Conservation (phyloP, 441 rosid species). For the Erodium moschatum region DNA sequence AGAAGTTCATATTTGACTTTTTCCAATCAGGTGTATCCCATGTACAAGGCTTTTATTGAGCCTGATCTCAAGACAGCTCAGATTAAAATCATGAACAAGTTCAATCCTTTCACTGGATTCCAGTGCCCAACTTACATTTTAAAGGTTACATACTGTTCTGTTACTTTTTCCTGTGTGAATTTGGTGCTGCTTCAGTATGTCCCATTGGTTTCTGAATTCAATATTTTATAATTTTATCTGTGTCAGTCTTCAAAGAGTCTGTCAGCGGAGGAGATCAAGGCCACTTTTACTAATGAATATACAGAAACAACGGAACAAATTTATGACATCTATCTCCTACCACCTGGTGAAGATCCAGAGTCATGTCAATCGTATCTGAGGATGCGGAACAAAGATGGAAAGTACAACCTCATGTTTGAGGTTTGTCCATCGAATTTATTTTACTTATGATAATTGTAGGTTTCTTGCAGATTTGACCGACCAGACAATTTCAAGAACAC, state of each 20-base stretch:
- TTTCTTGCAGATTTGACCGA: conserved; percentile 2
- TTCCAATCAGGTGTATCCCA: conserved; percentile 73
- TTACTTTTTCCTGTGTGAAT: not conserved
- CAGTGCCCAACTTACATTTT: conserved; percentile 90
- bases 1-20: conserved; percentile 8
- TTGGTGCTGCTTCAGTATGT: not conserved
- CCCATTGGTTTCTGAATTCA: conserved; percentile 22
- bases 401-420: conserved; percentile 99
- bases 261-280: conserved; percentile 59
- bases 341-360: conserved; percentile 98
- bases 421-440: conserved; percentile 33
- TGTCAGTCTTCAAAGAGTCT: conserved; percentile 61
- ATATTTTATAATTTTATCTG: conserved; percentile 23
- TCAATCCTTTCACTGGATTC: conserved; percentile 92
- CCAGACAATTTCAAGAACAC: not conserved
- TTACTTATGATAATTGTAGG: not conserved
- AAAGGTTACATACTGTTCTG: conserved; percentile 41
- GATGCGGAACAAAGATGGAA: conserved; percentile 97
- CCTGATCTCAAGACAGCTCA: conserved; percentile 98
- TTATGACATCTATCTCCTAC: conserved; percentile 90
- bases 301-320: conserved; percentile 71
- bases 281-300: conserved; percentile 51
- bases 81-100: conserved; percentile 76
- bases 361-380: conserved; percentile 91
- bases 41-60: conserved; percentile 98